Evolutionary conservation across 495 filamentous ascomycete genomes (phyloP).

Genomic region (Staphylotrichum tortipilum): DNA sequence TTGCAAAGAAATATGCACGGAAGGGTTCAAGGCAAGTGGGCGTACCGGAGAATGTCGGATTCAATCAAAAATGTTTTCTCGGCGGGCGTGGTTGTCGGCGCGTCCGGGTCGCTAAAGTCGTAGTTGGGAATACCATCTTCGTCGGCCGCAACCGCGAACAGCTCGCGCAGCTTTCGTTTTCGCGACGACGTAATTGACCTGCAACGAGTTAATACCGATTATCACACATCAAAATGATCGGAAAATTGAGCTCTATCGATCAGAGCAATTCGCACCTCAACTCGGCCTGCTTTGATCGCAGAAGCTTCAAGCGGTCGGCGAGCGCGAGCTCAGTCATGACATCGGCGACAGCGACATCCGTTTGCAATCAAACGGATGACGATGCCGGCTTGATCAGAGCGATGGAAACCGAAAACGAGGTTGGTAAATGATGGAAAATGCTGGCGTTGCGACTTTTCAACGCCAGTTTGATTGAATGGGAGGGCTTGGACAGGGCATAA

Average conservation of each 20-base stretch:
- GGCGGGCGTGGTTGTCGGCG: slow-evolving; percentile 39
- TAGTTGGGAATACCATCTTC: slow-evolving; percentile 35
- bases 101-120: slow-evolving; percentile 38
- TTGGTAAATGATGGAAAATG: slow-evolving; percentile 52
- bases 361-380: slow-evolving; percentile 47
- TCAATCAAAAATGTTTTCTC: slow-evolving; percentile 62
- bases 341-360: slow-evolving; percentile 50
- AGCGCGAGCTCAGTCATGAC: slow-evolving; percentile 51
- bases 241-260: slow-evolving; percentile 35
- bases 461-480: slow-evolving; percentile 22
- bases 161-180: slow-evolving; percentile 75
- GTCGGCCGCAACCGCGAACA: slow-evolving; percentile 55
- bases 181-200: slow-evolving; percentile 70
- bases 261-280: slow-evolving; percentile 35
- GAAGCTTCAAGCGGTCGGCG: slow-evolving; percentile 47
- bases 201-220: slow-evolving; percentile 29
- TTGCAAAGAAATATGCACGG: slow-evolving; percentile 9
- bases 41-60: slow-evolving; percentile 71
- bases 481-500: slow-evolving; percentile 20
- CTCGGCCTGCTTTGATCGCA: slow-evolving; percentile 45
- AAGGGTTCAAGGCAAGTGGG: slow-evolving; percentile 8
- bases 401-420: slow-evolving; percentile 22
- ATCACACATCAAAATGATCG: slow-evolving; percentile 37
- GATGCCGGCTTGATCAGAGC: slow-evolving; percentile 24
- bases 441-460: slow-evolving; percentile 55